Evolutionary conservation across 2,329 filamentous ascomycete genomes (phyloP), one percentile per base, ranked within the genome.

Genomic region (Tolypocladium amazonense): DNA sequence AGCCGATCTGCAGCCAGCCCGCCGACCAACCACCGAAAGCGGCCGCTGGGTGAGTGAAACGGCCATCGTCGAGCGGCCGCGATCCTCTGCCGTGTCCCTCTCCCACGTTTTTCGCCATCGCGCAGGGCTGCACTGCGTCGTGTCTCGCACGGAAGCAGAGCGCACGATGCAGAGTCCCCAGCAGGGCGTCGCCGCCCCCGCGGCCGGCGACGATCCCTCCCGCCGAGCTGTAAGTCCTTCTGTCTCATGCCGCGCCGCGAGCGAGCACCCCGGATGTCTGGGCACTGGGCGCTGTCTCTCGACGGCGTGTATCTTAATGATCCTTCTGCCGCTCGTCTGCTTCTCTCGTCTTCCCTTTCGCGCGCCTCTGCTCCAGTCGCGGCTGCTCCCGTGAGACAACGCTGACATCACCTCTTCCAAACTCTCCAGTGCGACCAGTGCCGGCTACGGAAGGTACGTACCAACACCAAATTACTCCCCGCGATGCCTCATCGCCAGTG

Each of bases 401-500:
- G 50, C 50, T 53, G 50, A 53, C 50, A 53, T 35, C 50, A 35
- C 20, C 50, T 12, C 30, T 45, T 33, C 27, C n/a, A 25, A 45
- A 45, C 57, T 43, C 53, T 56, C 57, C 64, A 79, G 77, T 79
- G 77, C 67, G 76, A 79, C 64, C 76, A 79, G 68, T 77, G 75
- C 58, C 74, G 75, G 20, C 65, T 71, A 37, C 71, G 73, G 64
- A 77, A 77, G 70, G 75, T 77, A 63, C 68, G 71, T 67, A 35
- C 47, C 47, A 33, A 52, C 50, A 53, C 30, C 50, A 52, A 25
- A 8, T 20, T 52, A 11, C 25, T 20, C 25, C 2, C 25, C 47
- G 18, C 9, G 39, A 27, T 37, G 35, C 35, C 11, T 35, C 18
- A n/a, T n/a, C 39, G 2, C 18, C 35, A 9, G 8, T 3, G 35